Conservation (phyloP, 805 yeast genomes). For the Candida oleophila region DNA sequence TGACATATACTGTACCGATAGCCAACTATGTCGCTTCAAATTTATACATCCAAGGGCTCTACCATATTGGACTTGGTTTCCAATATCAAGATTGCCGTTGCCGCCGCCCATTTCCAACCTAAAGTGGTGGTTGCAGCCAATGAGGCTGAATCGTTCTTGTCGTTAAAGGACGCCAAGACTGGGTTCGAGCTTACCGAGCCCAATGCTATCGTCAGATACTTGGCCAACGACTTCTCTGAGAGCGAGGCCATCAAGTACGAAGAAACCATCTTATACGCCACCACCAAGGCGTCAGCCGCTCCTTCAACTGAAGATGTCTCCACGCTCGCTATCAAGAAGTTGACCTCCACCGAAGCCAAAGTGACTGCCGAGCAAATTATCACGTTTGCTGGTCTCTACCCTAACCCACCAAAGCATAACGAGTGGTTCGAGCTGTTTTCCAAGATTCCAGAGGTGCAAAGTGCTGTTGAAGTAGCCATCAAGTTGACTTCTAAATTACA, state of each 20-base stretch:
- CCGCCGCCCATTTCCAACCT: slow-evolving; percentile 31
- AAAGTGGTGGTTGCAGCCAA: slow-evolving; percentile 20
- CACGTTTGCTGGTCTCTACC: slow-evolving; percentile 57
- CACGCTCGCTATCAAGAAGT: slow-evolving; percentile 10
- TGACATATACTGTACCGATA: neutral
- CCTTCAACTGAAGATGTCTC: slow-evolving; percentile 16
- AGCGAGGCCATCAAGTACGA: slow-evolving; percentile 37
- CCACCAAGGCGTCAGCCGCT: slow-evolving; percentile 29
- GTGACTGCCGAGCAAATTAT: slow-evolving; percentile 56
- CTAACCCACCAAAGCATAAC: slow-evolving; percentile 29
- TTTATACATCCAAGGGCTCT: slow-evolving; percentile 12
- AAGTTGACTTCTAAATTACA: slow-evolving; percentile 38
- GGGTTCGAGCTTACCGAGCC: slow-evolving; percentile 57
- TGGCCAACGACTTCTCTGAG: slow-evolving; percentile 47
- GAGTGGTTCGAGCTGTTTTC: slow-evolving; percentile 46
- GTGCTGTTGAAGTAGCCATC: slow-evolving; percentile 48
- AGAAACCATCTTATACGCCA: slow-evolving; percentile 44
- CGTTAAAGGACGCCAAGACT: slow-evolving; percentile 32
- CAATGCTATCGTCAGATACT: slow-evolving; percentile 67
- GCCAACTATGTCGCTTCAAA: slow-evolving; percentile 2
- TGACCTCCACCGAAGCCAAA: slow-evolving; percentile 9
- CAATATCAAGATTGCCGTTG: slow-evolving; percentile 46
- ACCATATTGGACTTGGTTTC: slow-evolving; percentile 28
- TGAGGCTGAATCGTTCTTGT: slow-evolving; percentile 23
- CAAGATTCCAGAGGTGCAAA: slow-evolving; percentile 35